These are phyloP conservation scores for Yamadazyma membranifaciens DNA, from an alignment of 1,139 yeast genomes.

Conservation along the genomic window DNA sequence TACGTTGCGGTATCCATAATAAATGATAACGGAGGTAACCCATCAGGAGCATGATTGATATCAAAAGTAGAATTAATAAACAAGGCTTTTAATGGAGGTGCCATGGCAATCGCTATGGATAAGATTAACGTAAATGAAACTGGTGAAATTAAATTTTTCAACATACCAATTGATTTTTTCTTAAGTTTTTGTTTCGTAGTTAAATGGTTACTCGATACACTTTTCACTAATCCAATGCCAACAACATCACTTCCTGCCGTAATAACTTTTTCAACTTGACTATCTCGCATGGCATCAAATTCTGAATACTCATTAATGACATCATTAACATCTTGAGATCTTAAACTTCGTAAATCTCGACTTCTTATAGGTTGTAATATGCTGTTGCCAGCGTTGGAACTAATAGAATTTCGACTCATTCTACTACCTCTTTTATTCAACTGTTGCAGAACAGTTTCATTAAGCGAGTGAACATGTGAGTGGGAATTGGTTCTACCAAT, in stretches of 20 bases:
- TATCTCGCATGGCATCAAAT: slow-evolving; percentile 33
- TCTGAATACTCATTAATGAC: slow-evolving; percentile 63
- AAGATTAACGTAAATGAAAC: slow-evolving; percentile 64
- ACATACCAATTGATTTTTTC: slow-evolving; percentile 15
- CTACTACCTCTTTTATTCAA: slow-evolving; percentile 10
- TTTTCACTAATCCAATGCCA: slow-evolving; percentile 6
- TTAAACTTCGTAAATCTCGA: slow-evolving; percentile 39
- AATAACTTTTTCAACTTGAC: slow-evolving; percentile 10
- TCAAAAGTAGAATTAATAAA: slow-evolving; percentile 47
- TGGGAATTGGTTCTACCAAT: slow-evolving; percentile 2
- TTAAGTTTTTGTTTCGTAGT: slow-evolving; percentile 6
- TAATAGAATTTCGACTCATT: slow-evolving; percentile 13
- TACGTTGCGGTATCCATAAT: slow-evolving; percentile 76
- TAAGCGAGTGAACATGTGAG: not conserved
- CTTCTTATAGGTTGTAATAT: slow-evolving; percentile 25
- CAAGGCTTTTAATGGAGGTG: slow-evolving; percentile 82
- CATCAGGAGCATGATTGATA: slow-evolving; percentile 74
- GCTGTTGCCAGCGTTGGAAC: slow-evolving; percentile 9
- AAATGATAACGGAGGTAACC: slow-evolving; percentile 78
- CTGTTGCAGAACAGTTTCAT: slow-evolving; percentile 8
- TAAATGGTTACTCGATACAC: slow-evolving; percentile 1
- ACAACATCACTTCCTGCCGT: slow-evolving; percentile 15
- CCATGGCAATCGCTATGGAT: slow-evolving; percentile 68
- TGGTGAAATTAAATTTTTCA: slow-evolving; percentile 67
- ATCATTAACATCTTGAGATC: slow-evolving; percentile 53